Base-by-base conservation (phyloP, 495 filamentous ascomycete genomes). In the Xylaria grammica region DNA sequence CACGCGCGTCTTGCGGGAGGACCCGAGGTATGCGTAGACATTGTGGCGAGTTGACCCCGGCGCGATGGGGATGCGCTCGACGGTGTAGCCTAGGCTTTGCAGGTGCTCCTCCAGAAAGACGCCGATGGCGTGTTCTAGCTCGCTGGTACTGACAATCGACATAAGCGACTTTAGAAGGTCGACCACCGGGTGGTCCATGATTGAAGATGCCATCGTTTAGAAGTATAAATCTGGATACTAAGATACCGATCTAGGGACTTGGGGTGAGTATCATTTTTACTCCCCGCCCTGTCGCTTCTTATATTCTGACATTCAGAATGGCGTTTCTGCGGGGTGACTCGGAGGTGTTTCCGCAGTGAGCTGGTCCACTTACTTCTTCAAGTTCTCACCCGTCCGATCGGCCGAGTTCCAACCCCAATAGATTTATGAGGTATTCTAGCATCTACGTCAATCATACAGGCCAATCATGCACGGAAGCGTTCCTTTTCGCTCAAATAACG, bases 11-110 rank as follows among this genome's bases (percentile, higher is more conserved):
- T 78, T 69, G 17, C 79, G 72, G 10, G 77, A 78, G 19, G 79
- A 74, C 24, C 82, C 79, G n/a, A 84, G 79, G 70, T 89, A 88
- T 11, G 90, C 90, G 62, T 88, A 83, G 60, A 92, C 78, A 68
- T 92, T 92, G 76, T 86, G 88, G 20, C 89, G 79, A 34, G 70
- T 67, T 4, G 70, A 71, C 30, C 57, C 66, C 1, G 49, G 50
- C 7, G 68, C 53, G 64, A 74, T 73, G 38, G 72, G 70, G 20
- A 74, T 69, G 45, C 72, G 72, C 65, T 74, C 72, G 19, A 73
- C 72, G 34, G 72, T 74, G 30, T 73, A 74, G 26, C 68, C 68
- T 11, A 74, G 66, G 22, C 24, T 27, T 19, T 65, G 65, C 46
- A 74, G 70, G 27, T 73, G 64, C 19, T 67, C 36, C 51, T 69